Evolutionary conservation across 768 basidiomycete species (phyloP).

Genomic region (Boletus rex-veris): DNA sequence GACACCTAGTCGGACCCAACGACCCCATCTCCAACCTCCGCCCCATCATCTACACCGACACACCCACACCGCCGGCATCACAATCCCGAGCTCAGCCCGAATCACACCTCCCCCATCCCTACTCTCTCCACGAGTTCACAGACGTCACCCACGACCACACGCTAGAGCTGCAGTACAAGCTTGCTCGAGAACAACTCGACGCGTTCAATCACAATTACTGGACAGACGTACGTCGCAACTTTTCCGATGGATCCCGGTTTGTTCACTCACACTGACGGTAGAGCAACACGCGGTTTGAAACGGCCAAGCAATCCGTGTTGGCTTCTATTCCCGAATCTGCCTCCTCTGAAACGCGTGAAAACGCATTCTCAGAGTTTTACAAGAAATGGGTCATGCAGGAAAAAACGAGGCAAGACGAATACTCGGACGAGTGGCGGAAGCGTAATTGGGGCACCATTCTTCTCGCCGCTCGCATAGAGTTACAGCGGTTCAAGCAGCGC

Average conservation of each 20-base stretch:
- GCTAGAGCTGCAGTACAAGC: conserved; percentile 63
- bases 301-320: conserved; percentile 58
- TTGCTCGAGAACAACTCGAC: conserved; percentile 70
- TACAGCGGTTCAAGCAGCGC: conserved; percentile 39
- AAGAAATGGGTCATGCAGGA: conserved; percentile 73
- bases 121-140: conserved; percentile 72
- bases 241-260: background rate
- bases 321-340: conserved; percentile 50
- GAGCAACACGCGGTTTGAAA: conserved; percentile 81
- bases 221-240: conserved; percentile 64
- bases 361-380: conserved; percentile 72
- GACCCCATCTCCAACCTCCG: conserved; percentile 78
- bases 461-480: conserved; percentile 56
- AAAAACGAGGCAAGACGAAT: conserved; percentile 49
- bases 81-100: conserved; percentile 16
- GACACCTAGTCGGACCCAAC: conserved; percentile 61
- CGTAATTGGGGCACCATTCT: conserved; percentile 55
- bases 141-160: conserved; percentile 35
- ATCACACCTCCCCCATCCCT: conserved; percentile 50
- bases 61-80: conserved; percentile 34
- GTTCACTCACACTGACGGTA: conserved; percentile 28
- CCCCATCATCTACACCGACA: conserved; percentile 71
- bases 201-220: conserved; percentile 77
- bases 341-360: conserved; percentile 55
- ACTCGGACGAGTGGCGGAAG: conserved; percentile 64